Evolutionary conservation across 331 rosid species (phyloP).

Genomic region (Stylosanthes scabra): DNA sequence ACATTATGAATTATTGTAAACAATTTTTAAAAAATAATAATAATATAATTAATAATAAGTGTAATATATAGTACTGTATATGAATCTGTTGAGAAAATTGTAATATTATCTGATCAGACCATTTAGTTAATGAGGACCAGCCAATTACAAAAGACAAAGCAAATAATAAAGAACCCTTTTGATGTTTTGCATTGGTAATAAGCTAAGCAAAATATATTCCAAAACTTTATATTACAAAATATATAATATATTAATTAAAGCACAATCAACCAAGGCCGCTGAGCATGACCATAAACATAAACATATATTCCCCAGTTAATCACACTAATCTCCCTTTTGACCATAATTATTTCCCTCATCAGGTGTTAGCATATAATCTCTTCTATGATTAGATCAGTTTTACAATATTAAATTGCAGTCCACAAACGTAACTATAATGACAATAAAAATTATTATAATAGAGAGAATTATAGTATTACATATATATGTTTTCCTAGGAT

Average conservation of each 20-base stretch:
- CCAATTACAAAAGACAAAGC: slow-evolving; percentile 34
- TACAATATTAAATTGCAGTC: no score
- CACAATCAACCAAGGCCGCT: slow-evolving; percentile 41
- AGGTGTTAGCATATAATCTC: no score
- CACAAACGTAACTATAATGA: no score
- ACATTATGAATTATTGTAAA: no score
- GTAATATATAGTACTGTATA: not conserved
- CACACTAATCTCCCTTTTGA: slow-evolving; percentile 43
- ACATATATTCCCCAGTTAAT: slow-evolving; percentile 42
- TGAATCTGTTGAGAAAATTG: slow-evolving; percentile 23
- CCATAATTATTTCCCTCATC: not conserved
- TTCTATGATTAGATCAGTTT: not conserved
- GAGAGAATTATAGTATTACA: no score
- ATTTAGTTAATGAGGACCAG: slow-evolving; percentile 38
- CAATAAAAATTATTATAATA: no score
- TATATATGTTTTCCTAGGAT: no score
- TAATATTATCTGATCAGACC: slow-evolving; percentile 34
- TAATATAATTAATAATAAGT: not conserved
- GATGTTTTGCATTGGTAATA: slow-evolving; percentile 10
- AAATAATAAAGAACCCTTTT: slow-evolving; percentile 15
- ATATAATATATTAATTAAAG: not conserved
- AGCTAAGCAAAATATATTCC: slow-evolving; percentile 42
- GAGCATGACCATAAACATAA: slow-evolving; percentile 40
- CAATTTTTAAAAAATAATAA: no score
- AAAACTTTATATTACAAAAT: not conserved